A percentile compares a stretch with the other conserved stretches of the same genome.
phyloP scores from a whole-genome alignment of 108 stramenopile species.

The Aurantiochytrium sp. region DNA sequence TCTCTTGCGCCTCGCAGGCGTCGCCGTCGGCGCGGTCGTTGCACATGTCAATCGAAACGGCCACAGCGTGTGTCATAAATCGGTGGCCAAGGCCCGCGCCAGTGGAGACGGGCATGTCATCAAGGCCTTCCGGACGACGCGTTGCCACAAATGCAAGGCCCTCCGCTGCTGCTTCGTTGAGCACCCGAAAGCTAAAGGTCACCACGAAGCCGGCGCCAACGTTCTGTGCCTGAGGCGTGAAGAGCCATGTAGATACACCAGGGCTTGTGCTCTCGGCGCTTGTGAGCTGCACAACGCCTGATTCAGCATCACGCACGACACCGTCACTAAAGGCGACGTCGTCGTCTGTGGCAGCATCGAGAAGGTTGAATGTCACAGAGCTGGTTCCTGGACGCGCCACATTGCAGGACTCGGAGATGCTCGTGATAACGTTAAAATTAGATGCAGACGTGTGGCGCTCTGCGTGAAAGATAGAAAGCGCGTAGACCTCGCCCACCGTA shows the following conservation, averaged over 20 bases:
- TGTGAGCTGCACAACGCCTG: not conserved
- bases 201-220: not conserved
- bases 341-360: not conserved
- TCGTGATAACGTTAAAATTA: not conserved
- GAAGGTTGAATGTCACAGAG: not conserved
- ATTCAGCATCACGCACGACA: not conserved
- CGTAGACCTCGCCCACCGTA: not conserved
- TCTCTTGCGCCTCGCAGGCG: not conserved
- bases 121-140: not conserved
- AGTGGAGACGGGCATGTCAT: not conserved
- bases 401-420: not conserved
- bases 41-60: not conserved
- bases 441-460: not conserved
- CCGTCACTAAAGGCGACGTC: not conserved
- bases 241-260: not conserved
- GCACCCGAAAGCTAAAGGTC: not conserved
- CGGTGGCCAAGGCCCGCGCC: not conserved
- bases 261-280: not conserved
- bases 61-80: not conserved
- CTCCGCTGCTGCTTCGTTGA: not conserved
- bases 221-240: not conserved
- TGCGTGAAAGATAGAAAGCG: not conserved
- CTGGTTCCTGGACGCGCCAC: not conserved
- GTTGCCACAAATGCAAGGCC: not conserved
- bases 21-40: not conserved